These are phyloP conservation scores for Leucocoprinus birnbaumii DNA, from an alignment of 768 basidiomycete genomes.

Conservation along the genomic window DNA sequence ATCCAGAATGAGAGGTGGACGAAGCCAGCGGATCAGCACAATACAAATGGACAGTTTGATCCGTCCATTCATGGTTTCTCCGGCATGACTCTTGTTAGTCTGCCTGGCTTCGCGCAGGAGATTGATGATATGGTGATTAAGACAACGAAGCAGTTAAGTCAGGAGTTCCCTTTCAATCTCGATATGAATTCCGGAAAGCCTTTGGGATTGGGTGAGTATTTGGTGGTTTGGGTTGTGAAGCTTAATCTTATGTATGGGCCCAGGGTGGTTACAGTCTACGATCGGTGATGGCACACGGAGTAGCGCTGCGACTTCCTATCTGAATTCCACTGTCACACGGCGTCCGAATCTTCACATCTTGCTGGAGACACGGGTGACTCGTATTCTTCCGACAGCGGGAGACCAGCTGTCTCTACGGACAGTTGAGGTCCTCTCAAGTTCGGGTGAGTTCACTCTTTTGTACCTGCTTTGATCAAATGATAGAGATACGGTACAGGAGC, in stretches of 20 bases:
- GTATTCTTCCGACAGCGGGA: slow-evolving; percentile 12
- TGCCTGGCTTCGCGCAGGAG: slow-evolving; percentile 22
- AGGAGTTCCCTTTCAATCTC: slow-evolving; percentile 35
- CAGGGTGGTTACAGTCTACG: slow-evolving; percentile 23
- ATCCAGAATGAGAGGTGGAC: slow-evolving; percentile 23
- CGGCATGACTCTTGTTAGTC: slow-evolving; percentile 25
- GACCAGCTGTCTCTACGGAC: background rate
- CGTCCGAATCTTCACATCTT: slow-evolving; percentile 29
- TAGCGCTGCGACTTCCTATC: slow-evolving; percentile 23
- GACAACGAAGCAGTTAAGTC: slow-evolving; percentile 28
- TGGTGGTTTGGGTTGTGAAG: slow-evolving; percentile 6
- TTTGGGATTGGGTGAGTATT: slow-evolving; percentile 34
- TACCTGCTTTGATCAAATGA: background rate
- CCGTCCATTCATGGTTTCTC: slow-evolving; percentile 26
- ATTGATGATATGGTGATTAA: slow-evolving; percentile 31
- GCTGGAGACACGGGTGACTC: slow-evolving; percentile 23
- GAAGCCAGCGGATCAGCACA: slow-evolving; percentile 26
- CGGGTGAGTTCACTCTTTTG: slow-evolving; percentile 1
- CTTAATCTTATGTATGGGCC: background rate
- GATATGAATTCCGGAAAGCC: slow-evolving; percentile 41
- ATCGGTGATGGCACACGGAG: slow-evolving; percentile 20
- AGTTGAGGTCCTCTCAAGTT: slow-evolving; percentile 11
- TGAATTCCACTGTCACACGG: slow-evolving; percentile 15
- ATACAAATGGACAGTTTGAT: slow-evolving; percentile 28
- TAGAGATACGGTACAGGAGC: background rate